phyloP scores from a whole-genome alignment of 441 rosid genomes.

The Populus hybrid region DNA sequence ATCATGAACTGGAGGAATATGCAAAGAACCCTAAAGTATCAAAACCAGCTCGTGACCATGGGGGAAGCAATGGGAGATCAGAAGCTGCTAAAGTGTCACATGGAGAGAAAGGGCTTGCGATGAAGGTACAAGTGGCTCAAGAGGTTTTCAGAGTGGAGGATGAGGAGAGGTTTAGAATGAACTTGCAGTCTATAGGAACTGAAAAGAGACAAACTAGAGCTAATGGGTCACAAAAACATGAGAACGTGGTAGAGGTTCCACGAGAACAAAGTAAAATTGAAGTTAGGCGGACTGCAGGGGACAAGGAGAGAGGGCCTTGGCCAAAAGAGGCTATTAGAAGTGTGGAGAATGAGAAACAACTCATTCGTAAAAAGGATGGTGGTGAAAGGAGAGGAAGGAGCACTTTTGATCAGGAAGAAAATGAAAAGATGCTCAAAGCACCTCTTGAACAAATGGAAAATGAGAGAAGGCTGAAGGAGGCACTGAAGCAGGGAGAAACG shows the following conservation, averaged over 20 bases:
- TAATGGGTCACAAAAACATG: conserved; percentile 31
- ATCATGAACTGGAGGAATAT: conserved; percentile 22
- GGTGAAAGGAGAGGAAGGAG: conserved; percentile 31
- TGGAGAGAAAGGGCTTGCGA: conserved; percentile 28
- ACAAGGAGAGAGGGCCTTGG: conserved; percentile 29
- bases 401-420: conserved; percentile 33
- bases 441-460: conserved; percentile 34
- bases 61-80: conserved; percentile 24
- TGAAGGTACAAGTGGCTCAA: conserved; percentile 29
- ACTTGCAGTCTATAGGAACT: conserved; percentile 21
- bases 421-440: conserved; percentile 30
- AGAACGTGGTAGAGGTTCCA: conserved; percentile 31
- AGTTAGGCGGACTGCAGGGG: conserved; percentile 31
- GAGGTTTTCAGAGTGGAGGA: conserved; percentile 28
- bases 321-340: conserved; percentile 34
- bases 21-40: conserved; percentile 21
- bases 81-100: conserved; percentile 26
- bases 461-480: conserved; percentile 36
- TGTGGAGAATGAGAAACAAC: conserved; percentile 27
- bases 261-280: conserved; percentile 28
- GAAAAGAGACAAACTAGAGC: conserved; percentile 25
- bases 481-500: conserved; percentile 31
- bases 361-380: conserved; percentile 28
- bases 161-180: conserved; percentile 26
- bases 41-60: conserved; percentile 22